A percentile compares a stretch with the other conserved stretches of the same genome.
These are phyloP conservation scores for Umbelopsis sp. DNA, from an alignment of 192 early-diverging fungal species.

Conservation along the genomic window DNA sequence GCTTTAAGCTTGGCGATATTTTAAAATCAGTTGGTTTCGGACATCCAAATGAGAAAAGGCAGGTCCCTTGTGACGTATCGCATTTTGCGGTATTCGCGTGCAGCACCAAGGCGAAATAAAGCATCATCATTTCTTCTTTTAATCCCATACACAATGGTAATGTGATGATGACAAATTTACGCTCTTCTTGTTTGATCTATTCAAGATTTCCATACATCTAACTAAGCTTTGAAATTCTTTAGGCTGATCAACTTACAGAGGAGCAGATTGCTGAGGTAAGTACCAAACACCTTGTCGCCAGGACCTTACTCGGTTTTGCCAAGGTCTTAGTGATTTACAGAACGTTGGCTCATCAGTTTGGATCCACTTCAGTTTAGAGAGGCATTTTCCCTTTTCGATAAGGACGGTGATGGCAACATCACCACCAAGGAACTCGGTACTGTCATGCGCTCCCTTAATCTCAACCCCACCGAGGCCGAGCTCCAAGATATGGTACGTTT, in stretches of 20 bases:
- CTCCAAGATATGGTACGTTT: conserved; percentile 78
- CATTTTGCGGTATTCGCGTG: neutral
- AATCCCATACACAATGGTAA: conserved; percentile 15
- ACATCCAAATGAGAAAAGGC: neutral
- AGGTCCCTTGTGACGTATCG: conserved; percentile 3
- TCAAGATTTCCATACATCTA: neutral
- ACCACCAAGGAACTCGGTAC: conserved; percentile 89
- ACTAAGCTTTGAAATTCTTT: neutral
- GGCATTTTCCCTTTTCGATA: conserved; percentile 93
- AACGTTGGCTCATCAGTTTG: neutral
- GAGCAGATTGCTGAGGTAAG: conserved; percentile 84
- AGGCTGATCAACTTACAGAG: conserved; percentile 89
- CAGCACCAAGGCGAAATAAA: neutral
- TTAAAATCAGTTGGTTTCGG: neutral
- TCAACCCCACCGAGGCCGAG: conserved; percentile 93
- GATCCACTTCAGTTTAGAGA: conserved; percentile 49
- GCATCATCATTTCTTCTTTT: conserved; percentile 8
- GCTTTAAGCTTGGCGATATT: conserved; percentile 39
- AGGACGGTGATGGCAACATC: conserved; percentile 91
- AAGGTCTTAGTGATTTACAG: neutral
- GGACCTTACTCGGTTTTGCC: conserved; percentile 37
- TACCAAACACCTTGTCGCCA: conserved; percentile 49
- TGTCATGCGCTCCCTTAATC: conserved; percentile 88
- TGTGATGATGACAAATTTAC: neutral
- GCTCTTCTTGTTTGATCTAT: neutral